Evolutionary conservation across 495 filamentous ascomycete genomes (phyloP).

Genomic region (Choiromyces venosus): DNA sequence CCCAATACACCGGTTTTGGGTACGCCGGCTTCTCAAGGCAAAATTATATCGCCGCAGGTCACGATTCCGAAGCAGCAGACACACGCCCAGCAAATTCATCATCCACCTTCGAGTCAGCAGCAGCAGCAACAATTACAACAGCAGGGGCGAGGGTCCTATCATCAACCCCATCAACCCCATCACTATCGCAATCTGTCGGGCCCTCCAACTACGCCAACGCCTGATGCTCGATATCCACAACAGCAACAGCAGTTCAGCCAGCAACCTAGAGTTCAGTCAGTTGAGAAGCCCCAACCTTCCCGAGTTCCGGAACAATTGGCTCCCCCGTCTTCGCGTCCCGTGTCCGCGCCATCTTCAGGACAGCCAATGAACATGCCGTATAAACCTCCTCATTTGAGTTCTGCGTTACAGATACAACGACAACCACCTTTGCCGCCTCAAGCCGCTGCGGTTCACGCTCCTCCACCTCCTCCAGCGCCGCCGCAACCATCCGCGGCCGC

Average conservation of each 20-base stretch:
- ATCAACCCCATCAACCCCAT: constrained; percentile 16
- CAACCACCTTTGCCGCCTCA: constrained; percentile 25
- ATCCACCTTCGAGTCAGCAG: constrained; percentile 18
- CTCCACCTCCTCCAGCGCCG: constrained; percentile 15
- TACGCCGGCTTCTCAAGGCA: neutral
- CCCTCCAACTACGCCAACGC: constrained; percentile 11
- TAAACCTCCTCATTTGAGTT: constrained; percentile 21
- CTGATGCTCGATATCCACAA: constrained; percentile 12
- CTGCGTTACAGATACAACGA: constrained; percentile 16
- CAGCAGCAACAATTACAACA: constrained; percentile 19
- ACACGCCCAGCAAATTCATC: constrained; percentile 17
- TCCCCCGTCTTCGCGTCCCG: constrained; percentile 28
- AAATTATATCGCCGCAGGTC: constrained; percentile 10
- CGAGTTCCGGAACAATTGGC: constrained; percentile 17
- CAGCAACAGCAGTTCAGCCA: constrained; percentile 21
- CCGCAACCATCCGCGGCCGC: constrained; percentile 11
- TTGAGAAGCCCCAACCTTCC: constrained; percentile 17
- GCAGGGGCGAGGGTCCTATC: constrained; percentile 14
- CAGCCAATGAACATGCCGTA: constrained; percentile 16
- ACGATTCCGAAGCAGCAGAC: constrained; percentile 13
- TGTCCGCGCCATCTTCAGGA: constrained; percentile 23
- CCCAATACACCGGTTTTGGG: neutral
- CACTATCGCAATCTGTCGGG: constrained; percentile 25
- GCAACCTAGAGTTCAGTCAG: constrained; percentile 11
- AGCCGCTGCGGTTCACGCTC: constrained; percentile 18